Percentiles rank a stretch among this genome's conserved stretches.
These are phyloP conservation scores for Suillus paluster DNA, from an alignment of 768 basidiomycete genomes.

Conservation along the genomic window DNA sequence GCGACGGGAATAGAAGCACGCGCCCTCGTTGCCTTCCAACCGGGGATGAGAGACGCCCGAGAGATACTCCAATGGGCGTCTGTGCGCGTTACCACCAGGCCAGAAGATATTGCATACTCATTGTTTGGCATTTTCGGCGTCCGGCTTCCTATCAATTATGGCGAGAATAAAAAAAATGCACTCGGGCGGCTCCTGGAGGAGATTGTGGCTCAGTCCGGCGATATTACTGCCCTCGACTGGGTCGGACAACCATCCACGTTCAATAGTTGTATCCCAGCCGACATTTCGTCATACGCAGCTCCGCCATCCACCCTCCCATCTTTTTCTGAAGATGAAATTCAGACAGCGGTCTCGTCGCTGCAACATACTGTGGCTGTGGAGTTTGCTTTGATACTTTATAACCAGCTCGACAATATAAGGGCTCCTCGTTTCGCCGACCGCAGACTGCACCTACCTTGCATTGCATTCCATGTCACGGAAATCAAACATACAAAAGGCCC, in stretches of 20 bases:
- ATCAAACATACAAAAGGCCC: background rate
- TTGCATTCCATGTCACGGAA: background rate
- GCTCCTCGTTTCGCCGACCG: too few relatives aligned
- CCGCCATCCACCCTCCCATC: background rate
- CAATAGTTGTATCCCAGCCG: constrained; percentile 8
- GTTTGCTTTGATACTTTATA: background rate
- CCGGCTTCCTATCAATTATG: too few relatives aligned
- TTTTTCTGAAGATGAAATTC: background rate
- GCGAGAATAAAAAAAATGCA: too few relatives aligned
- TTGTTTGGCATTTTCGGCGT: too few relatives aligned
- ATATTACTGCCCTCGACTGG: constrained; percentile 6
- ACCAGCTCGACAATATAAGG: background rate
- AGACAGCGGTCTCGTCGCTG: background rate
- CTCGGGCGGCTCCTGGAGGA: too few relatives aligned
- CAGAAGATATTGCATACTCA: too few relatives aligned
- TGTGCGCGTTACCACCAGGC: too few relatives aligned
- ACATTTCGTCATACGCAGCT: background rate
- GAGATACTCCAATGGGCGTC: too few relatives aligned
- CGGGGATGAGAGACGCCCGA: too few relatives aligned
- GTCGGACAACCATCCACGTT: constrained; percentile 6
- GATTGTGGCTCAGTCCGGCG: background rate
- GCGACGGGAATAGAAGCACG: background rate
- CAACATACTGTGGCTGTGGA: background rate
- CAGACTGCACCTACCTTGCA: background rate
- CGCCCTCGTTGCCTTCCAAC: background rate